Evolutionary conservation across 768 basidiomycete genomes (phyloP), one percentile per base, ranked within the genome.

Genomic region (Chalciporus sphaerocephalus): DNA sequence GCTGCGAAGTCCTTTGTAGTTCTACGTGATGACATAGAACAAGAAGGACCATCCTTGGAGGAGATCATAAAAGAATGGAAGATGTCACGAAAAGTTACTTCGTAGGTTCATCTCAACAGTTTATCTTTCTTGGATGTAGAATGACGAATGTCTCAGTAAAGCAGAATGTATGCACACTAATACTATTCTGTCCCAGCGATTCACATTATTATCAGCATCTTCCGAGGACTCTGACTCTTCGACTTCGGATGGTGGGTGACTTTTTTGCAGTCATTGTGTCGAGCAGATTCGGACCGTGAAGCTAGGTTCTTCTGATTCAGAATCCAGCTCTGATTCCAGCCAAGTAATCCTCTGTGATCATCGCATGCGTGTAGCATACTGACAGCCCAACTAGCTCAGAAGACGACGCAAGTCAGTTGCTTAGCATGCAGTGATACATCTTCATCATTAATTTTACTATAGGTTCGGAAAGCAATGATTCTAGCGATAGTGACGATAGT

Each of bases 61-160:
- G 74, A 76, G 27, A 83, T 91, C 42, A 62, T 92, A 6, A 70
- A 71, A 46, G 72, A 78, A 55, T 91, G 87, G 88, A 83, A 75
- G 60, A 47, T 56, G 4, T 52, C 58, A 12, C 58, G 66, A 37
- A 53, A 58, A 22, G 56, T 63, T 50, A 59, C 45, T 38, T 21
- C 55, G 69, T 68, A 40, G 57, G 69, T 60, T n/a, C 2, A 17
- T 37, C 4, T 12, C 17, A 23, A 12, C 16, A 3, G 20, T 48
- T 42, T 40, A 6, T 16, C 17, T 34, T 27, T 13, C 23, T 12
- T 11, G 38, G 21, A 44, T 44, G 33, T 35, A 21, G 33, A 32
- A 37, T 52, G 35, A 53, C 50, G 41, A 45, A 35, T 15, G 28
- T 30, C 25, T 28, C 12, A 64, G 61, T n/a, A 15, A 32, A 37